phyloP scores from a whole-genome alignment of 2,329 filamentous ascomycete species.

The Talaromyces atroroseus region DNA sequence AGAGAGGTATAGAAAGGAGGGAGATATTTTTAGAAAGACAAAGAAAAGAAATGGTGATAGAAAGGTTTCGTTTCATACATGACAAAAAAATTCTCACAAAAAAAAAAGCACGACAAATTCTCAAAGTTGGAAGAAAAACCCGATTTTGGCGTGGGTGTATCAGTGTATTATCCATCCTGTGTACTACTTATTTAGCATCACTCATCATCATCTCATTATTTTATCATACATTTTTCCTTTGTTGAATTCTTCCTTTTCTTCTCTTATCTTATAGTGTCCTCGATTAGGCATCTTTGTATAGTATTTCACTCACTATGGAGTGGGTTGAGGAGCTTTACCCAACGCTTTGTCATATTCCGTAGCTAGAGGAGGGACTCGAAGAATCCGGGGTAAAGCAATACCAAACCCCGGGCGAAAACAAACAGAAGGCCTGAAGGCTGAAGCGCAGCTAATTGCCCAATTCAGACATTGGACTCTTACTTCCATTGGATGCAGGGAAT shows the following conservation, averaged over 20 bases:
- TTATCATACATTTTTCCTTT: constrained; percentile 6
- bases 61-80: not conserved
- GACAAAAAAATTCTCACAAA: not conserved
- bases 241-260: not conserved
- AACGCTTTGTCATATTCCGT: not conserved
- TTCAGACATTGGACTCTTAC: not conserved
- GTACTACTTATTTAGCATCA: constrained; percentile 14
- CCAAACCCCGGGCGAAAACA: no score
- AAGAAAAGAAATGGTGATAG: constrained; percentile 4
- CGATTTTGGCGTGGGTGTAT: constrained; percentile 12
- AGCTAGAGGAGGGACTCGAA: not conserved
- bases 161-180: constrained; percentile 1
- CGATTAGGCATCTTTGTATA: no score
- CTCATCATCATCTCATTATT: constrained; percentile 5
- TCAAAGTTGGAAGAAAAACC: constrained; percentile 3
- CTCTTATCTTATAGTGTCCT: not conserved
- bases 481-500: no score
- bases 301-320: not conserved
- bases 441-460: not conserved
- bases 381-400: not conserved
- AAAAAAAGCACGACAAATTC: constrained; percentile 10
- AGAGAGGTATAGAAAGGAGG: constrained; percentile 9
- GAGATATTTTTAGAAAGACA: constrained; percentile 6
- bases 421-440: no score
- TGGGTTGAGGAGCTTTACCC: not conserved